A percentile compares a stretch with the other conserved stretches of the same genome.
Evolutionary conservation across 1,139 yeast genomes (phyloP).

Genomic region (Trichomonascaceae sp.): DNA sequence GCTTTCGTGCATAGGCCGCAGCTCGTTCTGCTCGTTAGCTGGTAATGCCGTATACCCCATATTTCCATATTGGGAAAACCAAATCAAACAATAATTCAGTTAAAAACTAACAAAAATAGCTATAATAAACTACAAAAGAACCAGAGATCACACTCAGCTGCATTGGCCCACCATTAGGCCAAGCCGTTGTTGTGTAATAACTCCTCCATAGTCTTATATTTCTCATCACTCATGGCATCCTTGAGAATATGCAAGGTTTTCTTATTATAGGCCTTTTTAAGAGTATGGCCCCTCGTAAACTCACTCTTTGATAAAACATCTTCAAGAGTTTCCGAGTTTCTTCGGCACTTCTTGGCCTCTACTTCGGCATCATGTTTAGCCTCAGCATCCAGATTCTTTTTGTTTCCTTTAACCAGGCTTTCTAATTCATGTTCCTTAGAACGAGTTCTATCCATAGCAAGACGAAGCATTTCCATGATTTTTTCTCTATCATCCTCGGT

Average conservation of each 20-base stretch:
- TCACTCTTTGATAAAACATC: constrained; percentile 23
- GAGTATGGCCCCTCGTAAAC: constrained; percentile 24
- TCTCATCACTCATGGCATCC: constrained; percentile 19
- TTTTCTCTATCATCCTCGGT: constrained; percentile 22
- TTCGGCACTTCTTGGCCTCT: constrained; percentile 17
- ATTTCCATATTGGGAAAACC: neutral
- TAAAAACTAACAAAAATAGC: neutral
- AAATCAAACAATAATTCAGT: neutral
- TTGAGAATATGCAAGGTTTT: constrained; percentile 22
- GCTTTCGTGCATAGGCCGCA: too few relatives aligned
- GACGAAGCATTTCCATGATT: constrained; percentile 19
- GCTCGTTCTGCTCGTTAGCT: neutral
- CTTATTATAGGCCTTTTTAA: constrained; percentile 25
- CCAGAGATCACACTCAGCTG: too few relatives aligned
- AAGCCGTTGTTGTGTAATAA: constrained; percentile 21
- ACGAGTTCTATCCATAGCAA: constrained; percentile 17
- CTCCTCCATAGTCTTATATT: constrained; percentile 19
- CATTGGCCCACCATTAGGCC: too few relatives aligned
- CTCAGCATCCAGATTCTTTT: constrained; percentile 19
- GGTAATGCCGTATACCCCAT: neutral
- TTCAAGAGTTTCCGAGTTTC: constrained; percentile 21
- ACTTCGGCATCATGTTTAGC: constrained; percentile 19
- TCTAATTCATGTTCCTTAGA: constrained; percentile 19
- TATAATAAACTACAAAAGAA: neutral
- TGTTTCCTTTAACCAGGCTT: constrained; percentile 17